Evolutionary conservation across 1,284 basidiomycete species (phyloP).

Genomic region (Pseudozyma thailandica): DNA sequence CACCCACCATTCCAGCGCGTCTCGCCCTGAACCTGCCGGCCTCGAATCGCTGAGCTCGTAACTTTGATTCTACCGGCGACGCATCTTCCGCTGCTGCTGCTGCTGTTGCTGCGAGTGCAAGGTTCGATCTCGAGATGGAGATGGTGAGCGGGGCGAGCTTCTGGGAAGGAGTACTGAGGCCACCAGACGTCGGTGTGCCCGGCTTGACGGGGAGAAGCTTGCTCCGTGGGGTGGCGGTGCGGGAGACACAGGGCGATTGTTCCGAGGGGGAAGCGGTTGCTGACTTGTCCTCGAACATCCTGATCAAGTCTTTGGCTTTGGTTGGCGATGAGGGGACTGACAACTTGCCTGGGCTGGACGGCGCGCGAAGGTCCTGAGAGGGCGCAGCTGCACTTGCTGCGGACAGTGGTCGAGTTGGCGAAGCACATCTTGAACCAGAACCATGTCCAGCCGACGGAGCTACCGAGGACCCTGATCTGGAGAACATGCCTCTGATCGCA

Average conservation of each 20-base stretch:
- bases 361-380: conserved; percentile 15
- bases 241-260: conserved; percentile 21
- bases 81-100: conserved; percentile 5
- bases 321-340: conserved; percentile 44
- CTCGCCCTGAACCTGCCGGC: conserved; percentile 24
- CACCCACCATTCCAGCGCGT: conserved; percentile 26
- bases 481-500: conserved; percentile 34
- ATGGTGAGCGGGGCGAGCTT: conserved; percentile 22
- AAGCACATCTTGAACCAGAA: too few species aligned
- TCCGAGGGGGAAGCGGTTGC: conserved; percentile 29
- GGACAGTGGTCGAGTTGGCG: not conserved
- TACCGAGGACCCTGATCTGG: conserved; percentile 19
- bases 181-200: conserved; percentile 3
- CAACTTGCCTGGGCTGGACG: conserved; percentile 26
- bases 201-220: conserved; percentile 29
- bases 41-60: conserved; percentile 32
- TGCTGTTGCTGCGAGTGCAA: conserved; percentile 13
- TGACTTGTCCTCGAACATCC: conserved; percentile 52
- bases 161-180: conserved; percentile 29
- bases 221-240: conserved; percentile 17
- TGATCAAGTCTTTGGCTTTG: conserved; percentile 57
- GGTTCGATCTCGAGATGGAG: conserved; percentile 36
- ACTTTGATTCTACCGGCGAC: conserved; percentile 25
- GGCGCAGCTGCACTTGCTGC: not conserved
- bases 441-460: conserved; percentile 6